Percentiles rank a stretch among this genome's conserved stretches.
phyloP scores from a whole-genome alignment of 495 filamentous ascomycete genomes.

The Penicillium subrubescens region DNA sequence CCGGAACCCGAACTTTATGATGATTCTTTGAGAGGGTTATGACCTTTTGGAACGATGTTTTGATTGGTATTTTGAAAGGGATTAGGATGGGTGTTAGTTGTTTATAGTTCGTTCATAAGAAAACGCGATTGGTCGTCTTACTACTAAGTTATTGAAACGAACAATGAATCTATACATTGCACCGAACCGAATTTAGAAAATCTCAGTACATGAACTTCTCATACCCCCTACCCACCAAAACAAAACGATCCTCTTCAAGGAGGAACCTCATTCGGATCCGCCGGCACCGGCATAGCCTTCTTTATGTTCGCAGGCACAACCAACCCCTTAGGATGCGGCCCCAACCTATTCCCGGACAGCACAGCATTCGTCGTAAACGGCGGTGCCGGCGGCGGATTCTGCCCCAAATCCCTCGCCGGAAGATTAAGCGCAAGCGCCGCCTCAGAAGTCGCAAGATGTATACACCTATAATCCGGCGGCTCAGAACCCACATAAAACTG shows the following conservation, averaged over 20 bases:
- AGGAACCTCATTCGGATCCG: too few relatives aligned
- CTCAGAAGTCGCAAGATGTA: background rate
- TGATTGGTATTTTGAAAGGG: background rate
- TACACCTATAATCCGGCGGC: background rate
- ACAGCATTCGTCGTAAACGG: background rate
- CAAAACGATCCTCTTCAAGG: too few relatives aligned
- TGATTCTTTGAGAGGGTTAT: constrained; percentile 52
- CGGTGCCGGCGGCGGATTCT: background rate
- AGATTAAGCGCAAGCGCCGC: background rate
- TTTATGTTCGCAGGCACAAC: too few relatives aligned
- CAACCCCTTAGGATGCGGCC: too few relatives aligned
- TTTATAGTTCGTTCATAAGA: background rate
- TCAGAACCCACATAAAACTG: background rate
- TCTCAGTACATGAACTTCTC: too few relatives aligned
- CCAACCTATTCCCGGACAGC: too few relatives aligned
- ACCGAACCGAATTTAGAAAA: too few relatives aligned
- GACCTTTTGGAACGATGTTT: background rate
- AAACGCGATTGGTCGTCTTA: background rate
- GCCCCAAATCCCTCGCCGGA: background rate
- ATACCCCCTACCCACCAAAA: too few relatives aligned
- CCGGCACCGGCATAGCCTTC: too few relatives aligned
- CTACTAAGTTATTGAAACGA: background rate
- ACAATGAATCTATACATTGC: too few relatives aligned
- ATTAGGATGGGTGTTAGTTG: background rate
- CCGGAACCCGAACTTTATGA: constrained; percentile 64